These are phyloP conservation scores for Botryotinia narcissicola DNA, from an alignment of 2,329 filamentous ascomycete genomes.

Conservation along the genomic window DNA sequence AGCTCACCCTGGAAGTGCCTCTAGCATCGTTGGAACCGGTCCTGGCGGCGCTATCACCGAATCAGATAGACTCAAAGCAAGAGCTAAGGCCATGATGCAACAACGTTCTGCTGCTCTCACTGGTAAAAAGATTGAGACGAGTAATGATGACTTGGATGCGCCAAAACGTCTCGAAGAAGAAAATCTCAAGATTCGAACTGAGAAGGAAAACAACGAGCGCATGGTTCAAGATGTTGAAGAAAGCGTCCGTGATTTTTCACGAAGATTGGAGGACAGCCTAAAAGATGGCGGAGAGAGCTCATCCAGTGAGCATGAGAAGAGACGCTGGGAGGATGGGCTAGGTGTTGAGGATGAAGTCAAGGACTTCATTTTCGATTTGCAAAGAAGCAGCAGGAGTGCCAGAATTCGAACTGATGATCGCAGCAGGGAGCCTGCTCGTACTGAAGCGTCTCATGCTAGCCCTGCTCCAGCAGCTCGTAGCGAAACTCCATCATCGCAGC, in stretches of 20 bases:
- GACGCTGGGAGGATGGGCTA: constrained; percentile 92
- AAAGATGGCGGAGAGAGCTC: constrained; percentile 76
- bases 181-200: constrained; percentile 72
- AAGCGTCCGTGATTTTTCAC: constrained; percentile 84
- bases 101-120: constrained; percentile 90
- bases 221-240: constrained; percentile 98
- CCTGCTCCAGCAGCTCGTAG: constrained; percentile 39
- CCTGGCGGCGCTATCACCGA: constrained; percentile 89
- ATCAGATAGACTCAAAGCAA: constrained; percentile 88
- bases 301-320: constrained; percentile 81
- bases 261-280: constrained; percentile 79
- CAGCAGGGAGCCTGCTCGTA: constrained; percentile 32
- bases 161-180: constrained; percentile 88
- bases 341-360: constrained; percentile 96
- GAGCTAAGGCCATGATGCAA: constrained; percentile 98
- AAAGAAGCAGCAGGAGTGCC: constrained; percentile 77
- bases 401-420: constrained; percentile 62
- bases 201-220: constrained; percentile 90
- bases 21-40: constrained; percentile 84
- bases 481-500: constrained; percentile 46
- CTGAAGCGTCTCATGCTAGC: constrained; percentile 43
- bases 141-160: constrained; percentile 71
- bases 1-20: constrained; percentile 76
- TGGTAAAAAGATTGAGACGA: constrained; percentile 70
- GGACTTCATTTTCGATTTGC: constrained; percentile 96